Evolutionary conservation across 108 stramenopile species (phyloP).

Genomic region (Bacterosira constricta): DNA sequence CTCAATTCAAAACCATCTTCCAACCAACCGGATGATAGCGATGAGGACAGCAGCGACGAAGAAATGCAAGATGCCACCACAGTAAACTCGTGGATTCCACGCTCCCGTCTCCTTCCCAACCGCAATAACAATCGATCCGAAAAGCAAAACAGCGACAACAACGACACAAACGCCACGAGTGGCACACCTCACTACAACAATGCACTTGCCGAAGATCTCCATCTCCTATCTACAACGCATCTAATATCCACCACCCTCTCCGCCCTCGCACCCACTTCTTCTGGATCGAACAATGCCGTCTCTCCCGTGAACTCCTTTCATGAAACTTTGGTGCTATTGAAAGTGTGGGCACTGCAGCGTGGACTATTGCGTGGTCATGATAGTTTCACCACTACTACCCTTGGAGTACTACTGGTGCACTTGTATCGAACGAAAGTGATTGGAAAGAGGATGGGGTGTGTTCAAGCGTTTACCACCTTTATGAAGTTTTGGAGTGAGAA

Average conservation of each 20-base stretch:
- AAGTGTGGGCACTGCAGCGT: conserved; percentile 84
- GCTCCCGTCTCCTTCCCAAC: conserved; percentile 79
- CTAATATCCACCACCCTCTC: conserved; percentile 39
- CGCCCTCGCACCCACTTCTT: background rate
- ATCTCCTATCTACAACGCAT: conserved; percentile 45
- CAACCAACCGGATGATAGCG: no score
- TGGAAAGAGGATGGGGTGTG: conserved; percentile 67
- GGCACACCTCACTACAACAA: conserved; percentile 74
- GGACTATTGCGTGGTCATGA: conserved; percentile 83
- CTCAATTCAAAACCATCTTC: no score
- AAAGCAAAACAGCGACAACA: background rate
- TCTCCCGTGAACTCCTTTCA: conserved; percentile 46
- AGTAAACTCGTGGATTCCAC: conserved; percentile 69
- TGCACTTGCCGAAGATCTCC: conserved; percentile 56
- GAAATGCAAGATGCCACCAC: background rate
- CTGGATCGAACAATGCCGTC: background rate
- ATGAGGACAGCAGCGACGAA: conserved; percentile 21
- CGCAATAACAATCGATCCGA: conserved; percentile 64
- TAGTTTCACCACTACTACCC: conserved; percentile 61
- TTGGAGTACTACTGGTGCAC: conserved; percentile 66
- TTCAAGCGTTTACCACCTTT: conserved; percentile 77
- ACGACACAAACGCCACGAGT: background rate
- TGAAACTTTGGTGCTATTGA: conserved; percentile 67
- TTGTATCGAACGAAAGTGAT: conserved; percentile 70
- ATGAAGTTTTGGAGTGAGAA: conserved; percentile 76